phyloP scores from a whole-genome alignment of 352 stramenopile species.

The Globisporangium parvum region DNA sequence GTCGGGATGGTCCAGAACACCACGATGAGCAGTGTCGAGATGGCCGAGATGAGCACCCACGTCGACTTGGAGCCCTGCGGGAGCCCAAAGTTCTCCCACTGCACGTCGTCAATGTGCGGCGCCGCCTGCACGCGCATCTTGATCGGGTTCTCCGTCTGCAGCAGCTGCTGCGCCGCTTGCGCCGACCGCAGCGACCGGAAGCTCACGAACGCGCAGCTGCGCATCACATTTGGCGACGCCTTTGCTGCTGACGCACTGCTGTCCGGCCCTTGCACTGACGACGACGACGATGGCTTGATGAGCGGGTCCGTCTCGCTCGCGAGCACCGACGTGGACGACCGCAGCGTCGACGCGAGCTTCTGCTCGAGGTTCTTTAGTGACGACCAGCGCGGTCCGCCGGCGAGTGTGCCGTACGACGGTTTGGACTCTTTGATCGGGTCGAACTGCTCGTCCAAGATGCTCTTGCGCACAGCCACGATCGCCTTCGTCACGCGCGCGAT shows the following conservation, averaged over 20 bases:
- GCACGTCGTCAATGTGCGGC: constrained; percentile 58
- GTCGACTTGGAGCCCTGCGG: constrained; percentile 52
- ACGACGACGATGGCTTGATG: constrained; percentile 4
- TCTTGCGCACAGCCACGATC: constrained; percentile 36
- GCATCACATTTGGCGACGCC: constrained; percentile 46
- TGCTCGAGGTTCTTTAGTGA: constrained; percentile 11
- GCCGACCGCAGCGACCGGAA: constrained; percentile 60
- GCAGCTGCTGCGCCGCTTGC: constrained; percentile 61
- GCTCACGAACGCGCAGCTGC: constrained; percentile 60
- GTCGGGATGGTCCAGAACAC: constrained; percentile 79
- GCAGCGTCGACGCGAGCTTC: constrained; percentile 8
- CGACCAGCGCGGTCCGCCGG: constrained; percentile 8
- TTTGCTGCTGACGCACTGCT: constrained; percentile 15
- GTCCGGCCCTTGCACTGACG: constrained; percentile 15
- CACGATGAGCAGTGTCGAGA: constrained; percentile 49
- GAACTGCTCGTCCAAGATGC: constrained; percentile 45
- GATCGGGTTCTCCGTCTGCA: constrained; percentile 62
- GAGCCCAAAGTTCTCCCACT: constrained; percentile 78
- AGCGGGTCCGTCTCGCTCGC: constrained; percentile 4
- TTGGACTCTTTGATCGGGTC: constrained; percentile 22
- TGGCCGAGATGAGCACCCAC: constrained; percentile 51
- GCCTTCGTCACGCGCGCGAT: constrained; percentile 44
- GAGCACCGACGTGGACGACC: constrained; percentile 2
- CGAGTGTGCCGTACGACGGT: constrained; percentile 17
- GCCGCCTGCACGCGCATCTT: constrained; percentile 55